Conservation (phyloP, 2,329 filamentous ascomycete species). For the Dendrostoma leiphaemia region DNA sequence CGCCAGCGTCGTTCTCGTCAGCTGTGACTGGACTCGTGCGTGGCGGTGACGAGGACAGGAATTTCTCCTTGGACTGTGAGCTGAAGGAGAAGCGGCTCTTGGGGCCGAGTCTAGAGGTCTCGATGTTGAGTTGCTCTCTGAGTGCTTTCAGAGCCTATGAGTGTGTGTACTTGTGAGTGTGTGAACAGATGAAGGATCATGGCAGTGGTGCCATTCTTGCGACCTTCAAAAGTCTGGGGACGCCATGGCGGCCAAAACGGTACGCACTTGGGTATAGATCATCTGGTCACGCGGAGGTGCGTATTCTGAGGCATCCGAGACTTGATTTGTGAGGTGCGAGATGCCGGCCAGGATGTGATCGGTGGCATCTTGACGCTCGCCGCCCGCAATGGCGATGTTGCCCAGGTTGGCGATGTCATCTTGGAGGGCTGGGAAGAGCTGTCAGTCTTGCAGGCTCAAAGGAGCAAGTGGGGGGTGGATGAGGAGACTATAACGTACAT, state of each 20-base stretch:
- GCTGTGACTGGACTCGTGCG: constrained; percentile 8
- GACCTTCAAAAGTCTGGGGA: neutral
- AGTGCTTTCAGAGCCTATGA: constrained; percentile 73
- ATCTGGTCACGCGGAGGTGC: constrained; percentile 88
- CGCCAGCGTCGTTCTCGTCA: constrained; percentile 4
- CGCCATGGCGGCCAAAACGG: neutral
- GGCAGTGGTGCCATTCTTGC: neutral
- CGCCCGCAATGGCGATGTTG: constrained; percentile 59
- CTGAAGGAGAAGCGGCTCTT: constrained; percentile 80
- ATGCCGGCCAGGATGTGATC: constrained; percentile 80
- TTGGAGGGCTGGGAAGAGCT: constrained; percentile 61
- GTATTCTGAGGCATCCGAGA: constrained; percentile 78
- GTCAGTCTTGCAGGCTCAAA: neutral
- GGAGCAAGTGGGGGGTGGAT: neutral
- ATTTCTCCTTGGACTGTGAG: constrained; percentile 27
- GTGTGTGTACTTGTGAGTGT: constrained; percentile 6
- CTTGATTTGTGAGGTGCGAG: constrained; percentile 75
- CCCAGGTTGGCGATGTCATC: constrained; percentile 70
- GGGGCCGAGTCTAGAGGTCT: constrained; percentile 65
- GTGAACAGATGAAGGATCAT: constrained; percentile 3
- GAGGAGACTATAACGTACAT: constrained; percentile 23
- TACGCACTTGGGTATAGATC: constrained; percentile 71
- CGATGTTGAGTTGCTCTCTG: constrained; percentile 73
- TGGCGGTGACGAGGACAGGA: constrained; percentile 16
- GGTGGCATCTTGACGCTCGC: constrained; percentile 76